phyloP scores from a whole-genome alignment of 2,329 filamentous ascomycete species.

The Aspergillus luchuensis region DNA sequence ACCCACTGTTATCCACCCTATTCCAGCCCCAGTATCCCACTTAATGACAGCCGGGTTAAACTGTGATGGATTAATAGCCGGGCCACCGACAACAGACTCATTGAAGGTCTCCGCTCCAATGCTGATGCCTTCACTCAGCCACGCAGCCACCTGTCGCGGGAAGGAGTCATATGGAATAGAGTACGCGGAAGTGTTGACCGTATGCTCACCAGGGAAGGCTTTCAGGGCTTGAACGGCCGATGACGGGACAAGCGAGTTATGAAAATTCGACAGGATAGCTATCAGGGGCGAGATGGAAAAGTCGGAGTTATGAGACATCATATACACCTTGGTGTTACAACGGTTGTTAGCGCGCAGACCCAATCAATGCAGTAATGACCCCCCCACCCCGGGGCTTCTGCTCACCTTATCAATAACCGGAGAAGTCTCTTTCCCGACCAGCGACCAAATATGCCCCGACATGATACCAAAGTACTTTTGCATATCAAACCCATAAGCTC shows the following conservation, averaged over 20 bases:
- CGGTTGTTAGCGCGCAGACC: too few species aligned
- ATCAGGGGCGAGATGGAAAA: constrained; percentile 61
- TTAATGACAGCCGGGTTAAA: constrained; percentile 65
- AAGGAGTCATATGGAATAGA: constrained; percentile 61
- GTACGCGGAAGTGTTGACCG: constrained; percentile 55
- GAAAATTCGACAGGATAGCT: constrained; percentile 55
- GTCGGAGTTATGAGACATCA: constrained; percentile 62
- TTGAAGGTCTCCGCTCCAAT: constrained; percentile 63
- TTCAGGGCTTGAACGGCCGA: constrained; percentile 33
- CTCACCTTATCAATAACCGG: too few species aligned
- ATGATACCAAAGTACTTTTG: constrained; percentile 62
- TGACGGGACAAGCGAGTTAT: constrained; percentile 43
- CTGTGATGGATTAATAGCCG: constrained; percentile 52
- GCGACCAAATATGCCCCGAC: constrained; percentile 60
- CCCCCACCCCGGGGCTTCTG: too few species aligned
- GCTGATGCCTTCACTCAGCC: constrained; percentile 58
- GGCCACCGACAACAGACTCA: constrained; percentile 59
- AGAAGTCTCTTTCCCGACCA: constrained; percentile 32
- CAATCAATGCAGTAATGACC: too few species aligned
- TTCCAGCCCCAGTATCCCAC: constrained; percentile 43
- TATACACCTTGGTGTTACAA: constrained; percentile 7
- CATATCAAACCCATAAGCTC: constrained; percentile 66
- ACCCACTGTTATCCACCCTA: background rate
- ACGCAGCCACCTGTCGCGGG: constrained; percentile 61
- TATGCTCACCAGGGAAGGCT: constrained; percentile 57